phyloP scores from a whole-genome alignment of 305 asterid species.

The Fraxinus velutina region DNA sequence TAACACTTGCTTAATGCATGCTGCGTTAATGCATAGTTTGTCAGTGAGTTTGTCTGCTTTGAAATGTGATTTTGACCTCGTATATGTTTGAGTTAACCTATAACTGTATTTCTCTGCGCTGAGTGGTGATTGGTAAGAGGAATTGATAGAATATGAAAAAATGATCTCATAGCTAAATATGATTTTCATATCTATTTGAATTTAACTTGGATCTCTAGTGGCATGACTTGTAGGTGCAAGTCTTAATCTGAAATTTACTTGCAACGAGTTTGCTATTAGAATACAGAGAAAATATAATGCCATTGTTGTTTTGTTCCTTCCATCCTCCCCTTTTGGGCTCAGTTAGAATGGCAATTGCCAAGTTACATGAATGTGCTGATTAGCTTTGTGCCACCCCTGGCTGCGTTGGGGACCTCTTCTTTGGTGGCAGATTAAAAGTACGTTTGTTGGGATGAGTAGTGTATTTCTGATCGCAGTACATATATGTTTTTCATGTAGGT shows the following conservation, averaged over 20 bases:
- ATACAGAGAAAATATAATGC: not conserved
- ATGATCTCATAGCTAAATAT: not conserved
- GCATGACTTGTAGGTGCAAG: not conserved
- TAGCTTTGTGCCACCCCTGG: not conserved
- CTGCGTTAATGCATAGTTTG: not conserved
- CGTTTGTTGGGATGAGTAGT: not conserved
- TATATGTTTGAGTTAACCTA: not conserved
- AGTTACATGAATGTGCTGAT: not conserved
- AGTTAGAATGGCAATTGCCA: not conserved
- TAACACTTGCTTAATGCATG: not conserved
- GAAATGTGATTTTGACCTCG: not conserved
- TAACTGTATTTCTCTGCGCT: not conserved
- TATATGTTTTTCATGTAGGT: constrained; percentile 41
- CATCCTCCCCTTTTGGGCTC: not conserved
- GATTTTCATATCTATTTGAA: not conserved
- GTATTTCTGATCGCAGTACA: not conserved
- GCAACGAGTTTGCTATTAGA: not conserved
- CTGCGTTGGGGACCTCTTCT: not conserved
- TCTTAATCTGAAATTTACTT: not conserved
- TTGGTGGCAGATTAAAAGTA: not conserved
- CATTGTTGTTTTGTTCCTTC: not conserved
- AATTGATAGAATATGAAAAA: not conserved
- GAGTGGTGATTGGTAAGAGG: not conserved
- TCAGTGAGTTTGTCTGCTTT: not conserved
- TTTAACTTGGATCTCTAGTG: not conserved